Conservation (phyloP, 1,284 basidiomycete genomes). For the Apiotrichum brassicae region DNA sequence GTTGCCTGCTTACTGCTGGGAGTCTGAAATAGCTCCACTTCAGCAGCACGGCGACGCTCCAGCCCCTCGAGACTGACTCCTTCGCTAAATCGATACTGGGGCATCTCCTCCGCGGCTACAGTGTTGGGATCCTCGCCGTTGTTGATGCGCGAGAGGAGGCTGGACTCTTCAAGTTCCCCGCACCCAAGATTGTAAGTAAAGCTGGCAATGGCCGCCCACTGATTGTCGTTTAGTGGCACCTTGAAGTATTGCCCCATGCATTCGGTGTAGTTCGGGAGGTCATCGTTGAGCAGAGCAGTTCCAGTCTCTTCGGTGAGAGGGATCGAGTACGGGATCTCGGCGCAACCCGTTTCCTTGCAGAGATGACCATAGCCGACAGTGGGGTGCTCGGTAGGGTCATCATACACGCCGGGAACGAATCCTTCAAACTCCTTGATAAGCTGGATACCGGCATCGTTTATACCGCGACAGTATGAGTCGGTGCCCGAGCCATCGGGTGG, state of each 20-base stretch:
- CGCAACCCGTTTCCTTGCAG: constrained; percentile 3
- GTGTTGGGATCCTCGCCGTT: constrained; percentile 4
- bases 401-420: neutral
- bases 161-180: neutral
- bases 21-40: neutral
- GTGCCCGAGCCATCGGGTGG: neutral
- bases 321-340: constrained; percentile 2
- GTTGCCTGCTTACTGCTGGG: neutral
- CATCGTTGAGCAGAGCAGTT: constrained; percentile 4
- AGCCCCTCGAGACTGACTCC: too few relatives aligned
- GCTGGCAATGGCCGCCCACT: constrained; percentile 8
- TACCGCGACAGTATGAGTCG: neutral
- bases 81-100: too few relatives aligned
- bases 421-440: constrained; percentile 13
- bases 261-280: constrained; percentile 6
- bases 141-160: constrained; percentile 7
- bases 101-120: constrained; percentile 3
- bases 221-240: constrained; percentile 11
- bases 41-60: constrained; percentile 6
- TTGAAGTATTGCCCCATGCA: constrained; percentile 6
- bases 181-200: constrained; percentile 12
- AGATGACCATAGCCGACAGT: constrained; percentile 15
- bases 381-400: constrained; percentile 3
- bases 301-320: constrained; percentile 5
- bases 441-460: constrained; percentile 1